Evolutionary conservation across 768 basidiomycete genomes (phyloP).

Genomic region (Exidia glandulosa): DNA sequence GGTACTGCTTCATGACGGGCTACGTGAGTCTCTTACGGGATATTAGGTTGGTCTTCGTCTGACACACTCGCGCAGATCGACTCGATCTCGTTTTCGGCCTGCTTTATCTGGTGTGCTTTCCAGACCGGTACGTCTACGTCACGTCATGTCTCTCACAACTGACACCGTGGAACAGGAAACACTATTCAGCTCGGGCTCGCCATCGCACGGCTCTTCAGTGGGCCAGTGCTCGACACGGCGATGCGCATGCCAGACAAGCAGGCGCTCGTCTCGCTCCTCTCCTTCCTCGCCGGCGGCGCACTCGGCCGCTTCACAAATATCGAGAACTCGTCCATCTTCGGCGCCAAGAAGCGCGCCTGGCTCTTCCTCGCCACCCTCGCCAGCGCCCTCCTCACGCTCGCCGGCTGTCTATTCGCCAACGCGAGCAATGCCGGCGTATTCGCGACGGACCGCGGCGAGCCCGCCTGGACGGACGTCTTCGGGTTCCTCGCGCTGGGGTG

Average conservation of each 20-base stretch:
- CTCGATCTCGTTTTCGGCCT: conserved; percentile 61
- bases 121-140: conserved; percentile 59
- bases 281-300: conserved; percentile 71
- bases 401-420: conserved; percentile 60
- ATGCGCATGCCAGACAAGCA: conserved; percentile 81
- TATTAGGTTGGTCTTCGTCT: not conserved
- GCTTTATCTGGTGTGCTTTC: conserved; percentile 80
- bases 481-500: conserved; percentile 67
- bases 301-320: conserved; percentile 59
- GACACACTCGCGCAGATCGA: conserved; percentile 21
- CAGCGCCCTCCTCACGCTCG: conserved; percentile 70
- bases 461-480: conserved; percentile 56
- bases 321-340: conserved; percentile 27
- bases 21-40: not conserved
- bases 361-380: conserved; percentile 58
- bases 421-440: conserved; percentile 39
- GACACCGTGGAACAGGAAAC: conserved; percentile 14
- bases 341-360: conserved; percentile 64
- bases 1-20: conserved; percentile 14
- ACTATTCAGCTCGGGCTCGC: conserved; percentile 61
- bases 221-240: conserved; percentile 25
- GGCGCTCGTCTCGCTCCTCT: conserved; percentile 65
- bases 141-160: conserved; percentile 1
- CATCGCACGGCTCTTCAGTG: conserved; percentile 61
- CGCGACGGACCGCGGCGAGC: conserved; percentile 42